Evolutionary conservation across 305 asterid genomes (phyloP).

Genomic region (Rubia balearica): DNA sequence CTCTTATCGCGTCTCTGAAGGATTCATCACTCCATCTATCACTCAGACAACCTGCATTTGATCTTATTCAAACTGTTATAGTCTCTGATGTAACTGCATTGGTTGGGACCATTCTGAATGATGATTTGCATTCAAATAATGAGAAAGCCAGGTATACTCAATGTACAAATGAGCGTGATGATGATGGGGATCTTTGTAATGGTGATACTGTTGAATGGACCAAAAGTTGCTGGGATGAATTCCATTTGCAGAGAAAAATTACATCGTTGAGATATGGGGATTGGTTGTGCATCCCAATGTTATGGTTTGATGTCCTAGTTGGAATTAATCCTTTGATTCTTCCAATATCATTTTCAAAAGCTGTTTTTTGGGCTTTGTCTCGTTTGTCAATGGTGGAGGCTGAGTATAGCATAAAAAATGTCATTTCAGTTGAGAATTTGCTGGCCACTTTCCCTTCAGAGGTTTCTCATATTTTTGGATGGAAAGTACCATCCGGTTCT

Average conservation of each 20-base stretch:
- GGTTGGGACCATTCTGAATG: constrained; percentile 50
- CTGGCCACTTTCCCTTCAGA: constrained; percentile 62
- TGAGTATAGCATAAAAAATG: constrained; percentile 41
- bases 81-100: constrained; percentile 92
- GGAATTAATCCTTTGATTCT: constrained; percentile 70
- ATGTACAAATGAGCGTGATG: constrained; percentile 38
- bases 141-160: constrained; percentile 34
- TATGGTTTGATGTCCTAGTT: constrained; percentile 94
- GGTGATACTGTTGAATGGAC: constrained; percentile 43
- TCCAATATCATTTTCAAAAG: constrained; percentile 80
- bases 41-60: constrained; percentile 92
- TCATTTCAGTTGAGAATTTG: constrained; percentile 64
- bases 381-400: constrained; percentile 73
- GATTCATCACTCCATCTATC: constrained; percentile 73
- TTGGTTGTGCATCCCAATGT: constrained; percentile 98
- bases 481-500: constrained; percentile 89
- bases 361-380: constrained; percentile 87
- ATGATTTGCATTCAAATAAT: constrained; percentile 46
- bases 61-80: constrained; percentile 76
- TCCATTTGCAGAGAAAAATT: constrained; percentile 59
- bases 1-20: constrained; percentile 81
- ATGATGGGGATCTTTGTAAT: constrained; percentile 46
- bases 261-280: constrained; percentile 55
- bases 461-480: constrained; percentile 68
- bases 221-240: constrained; percentile 77